A percentile compares a stretch with the other conserved stretches of the same genome.
These are phyloP conservation scores for Aspergillus ellipticus DNA, from an alignment of 495 filamentous ascomycete genomes.

Conservation along the genomic window DNA sequence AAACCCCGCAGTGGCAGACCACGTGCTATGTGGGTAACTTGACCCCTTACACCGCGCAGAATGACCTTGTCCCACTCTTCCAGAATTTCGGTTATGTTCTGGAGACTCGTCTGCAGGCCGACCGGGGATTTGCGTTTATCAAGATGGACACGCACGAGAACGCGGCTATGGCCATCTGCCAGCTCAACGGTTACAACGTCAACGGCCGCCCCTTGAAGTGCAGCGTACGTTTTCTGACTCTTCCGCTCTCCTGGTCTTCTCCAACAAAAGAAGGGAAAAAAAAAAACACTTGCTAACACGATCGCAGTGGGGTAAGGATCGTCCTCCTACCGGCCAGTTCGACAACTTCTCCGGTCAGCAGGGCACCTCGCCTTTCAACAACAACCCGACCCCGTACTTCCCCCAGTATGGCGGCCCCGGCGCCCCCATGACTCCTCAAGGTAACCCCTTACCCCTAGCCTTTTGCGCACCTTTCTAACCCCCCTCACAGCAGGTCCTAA, in stretches of 20 bases:
- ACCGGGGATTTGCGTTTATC: slow-evolving; percentile 96
- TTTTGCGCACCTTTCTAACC: slow-evolving; percentile 21
- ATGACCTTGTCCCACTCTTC: slow-evolving; percentile 92
- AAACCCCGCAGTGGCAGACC: slow-evolving; percentile 98
- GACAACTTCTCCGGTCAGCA: slow-evolving; percentile 75
- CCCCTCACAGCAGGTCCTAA: slow-evolving; percentile 46
- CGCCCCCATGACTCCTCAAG: slow-evolving; percentile 70
- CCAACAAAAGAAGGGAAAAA: too few species aligned
- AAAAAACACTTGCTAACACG: slow-evolving; percentile 26
- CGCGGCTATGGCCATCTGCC: slow-evolving; percentile 97
- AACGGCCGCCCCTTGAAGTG: slow-evolving; percentile 97
- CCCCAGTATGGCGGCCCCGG: slow-evolving; percentile 78
- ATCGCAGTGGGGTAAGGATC: slow-evolving; percentile 94
- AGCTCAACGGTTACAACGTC: slow-evolving; percentile 94
- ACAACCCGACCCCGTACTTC: slow-evolving; percentile 80
- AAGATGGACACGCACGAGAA: slow-evolving; percentile 99
- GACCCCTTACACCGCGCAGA: slow-evolving; percentile 95
- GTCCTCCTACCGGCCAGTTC: slow-evolving; percentile 79
- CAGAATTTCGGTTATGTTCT: slow-evolving; percentile 97
- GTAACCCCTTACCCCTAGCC: slow-evolving; percentile 35
- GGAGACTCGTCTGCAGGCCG: slow-evolving; percentile 96
- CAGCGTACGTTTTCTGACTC: slow-evolving; percentile 64
- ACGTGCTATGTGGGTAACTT: slow-evolving; percentile 98
- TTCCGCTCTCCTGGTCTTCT: background rate
- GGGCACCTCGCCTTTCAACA: slow-evolving; percentile 57